Evolutionary conservation across 2,329 filamentous ascomycete genomes (phyloP).

Genomic region (Colletotrichum echinochloae): DNA sequence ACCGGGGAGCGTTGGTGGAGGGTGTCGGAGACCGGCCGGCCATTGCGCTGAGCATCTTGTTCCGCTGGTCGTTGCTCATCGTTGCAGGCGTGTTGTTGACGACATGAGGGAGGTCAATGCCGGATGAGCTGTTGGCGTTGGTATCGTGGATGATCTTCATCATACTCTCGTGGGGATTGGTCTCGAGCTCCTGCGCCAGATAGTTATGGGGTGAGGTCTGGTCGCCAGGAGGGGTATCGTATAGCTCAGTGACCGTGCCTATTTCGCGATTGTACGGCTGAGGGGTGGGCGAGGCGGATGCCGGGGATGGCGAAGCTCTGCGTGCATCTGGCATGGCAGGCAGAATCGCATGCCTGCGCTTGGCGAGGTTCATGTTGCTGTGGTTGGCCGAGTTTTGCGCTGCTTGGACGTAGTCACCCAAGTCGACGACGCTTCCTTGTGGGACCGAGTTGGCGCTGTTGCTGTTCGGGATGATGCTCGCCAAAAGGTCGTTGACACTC

Average conservation of each 20-base stretch:
- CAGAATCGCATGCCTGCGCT: conserved; percentile 65
- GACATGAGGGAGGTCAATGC: conserved; percentile 67
- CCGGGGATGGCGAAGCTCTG: conserved; percentile 44
- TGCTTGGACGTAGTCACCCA: conserved; percentile 68
- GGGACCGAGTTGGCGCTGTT: conserved; percentile 60
- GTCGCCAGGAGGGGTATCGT: conserved; percentile 63
- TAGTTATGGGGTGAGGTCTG: conserved; percentile 57
- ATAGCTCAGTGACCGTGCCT: conserved; percentile 71
- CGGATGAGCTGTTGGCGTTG: conserved; percentile 64
- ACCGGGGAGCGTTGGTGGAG: conserved; percentile 41
- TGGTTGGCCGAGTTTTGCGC: conserved; percentile 54
- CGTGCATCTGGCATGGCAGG: conserved; percentile 62
- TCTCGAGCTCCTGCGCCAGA: conserved; percentile 67
- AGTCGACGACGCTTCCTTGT: conserved; percentile 70
- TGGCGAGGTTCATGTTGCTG: conserved; percentile 57
- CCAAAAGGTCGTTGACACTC: conserved; percentile 87
- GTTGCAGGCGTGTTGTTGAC: conserved; percentile 67
- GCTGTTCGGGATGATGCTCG: conserved; percentile 74
- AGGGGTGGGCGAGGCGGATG: conserved; percentile 47
- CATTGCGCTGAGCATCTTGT: conserved; percentile 70
- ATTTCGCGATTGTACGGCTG: conserved; percentile 55
- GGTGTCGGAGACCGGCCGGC: conserved; percentile 55
- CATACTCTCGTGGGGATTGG: conserved; percentile 71
- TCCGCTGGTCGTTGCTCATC: conserved; percentile 68
- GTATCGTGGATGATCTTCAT: conserved; percentile 75